Percentiles rank a stretch among this genome's conserved stretches.
phyloP scores from a whole-genome alignment of 805 yeast species.

The Teunomyces tritomae region DNA sequence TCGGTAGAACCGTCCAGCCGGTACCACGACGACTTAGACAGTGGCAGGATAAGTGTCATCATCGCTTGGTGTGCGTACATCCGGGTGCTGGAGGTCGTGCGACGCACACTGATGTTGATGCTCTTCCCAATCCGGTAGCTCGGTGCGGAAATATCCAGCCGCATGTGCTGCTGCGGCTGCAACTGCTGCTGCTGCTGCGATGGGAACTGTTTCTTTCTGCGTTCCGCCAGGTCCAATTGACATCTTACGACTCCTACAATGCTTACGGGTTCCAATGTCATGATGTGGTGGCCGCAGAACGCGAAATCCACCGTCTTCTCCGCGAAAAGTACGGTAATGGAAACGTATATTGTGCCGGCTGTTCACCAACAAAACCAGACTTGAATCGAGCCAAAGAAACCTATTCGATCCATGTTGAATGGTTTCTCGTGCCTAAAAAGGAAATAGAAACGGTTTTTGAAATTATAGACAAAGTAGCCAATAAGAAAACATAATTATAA shows the following conservation, averaged over 20 bases:
- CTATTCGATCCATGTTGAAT: conserved; percentile 49
- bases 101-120: neutral
- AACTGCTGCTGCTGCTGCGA: too few species aligned
- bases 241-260: conserved; percentile 6
- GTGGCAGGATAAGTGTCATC: conserved; percentile 54
- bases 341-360: conserved; percentile 47
- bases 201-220: neutral
- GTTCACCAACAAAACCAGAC: conserved; percentile 17
- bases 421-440: conserved; percentile 53
- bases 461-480: conserved; percentile 24
- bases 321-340: conserved; percentile 46
- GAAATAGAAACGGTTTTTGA: conserved; percentile 32
- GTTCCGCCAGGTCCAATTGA: neutral
- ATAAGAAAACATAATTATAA: conserved; percentile 3
- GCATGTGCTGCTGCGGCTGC: neutral
- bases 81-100: neutral
- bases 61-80: conserved; percentile 35
- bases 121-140: neutral
- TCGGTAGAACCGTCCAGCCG: conserved; percentile 52
- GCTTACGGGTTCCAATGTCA: conserved; percentile 35
- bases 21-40: conserved; percentile 44
- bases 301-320: conserved; percentile 38
- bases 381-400: conserved; percentile 4
- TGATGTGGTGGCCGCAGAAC: conserved; percentile 38
- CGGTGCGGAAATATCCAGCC: neutral